A percentile compares a stretch with the other conserved stretches of the same genome.
Evolutionary conservation across 495 filamentous ascomycete genomes (phyloP).

Genomic region (Xylaria scruposa): DNA sequence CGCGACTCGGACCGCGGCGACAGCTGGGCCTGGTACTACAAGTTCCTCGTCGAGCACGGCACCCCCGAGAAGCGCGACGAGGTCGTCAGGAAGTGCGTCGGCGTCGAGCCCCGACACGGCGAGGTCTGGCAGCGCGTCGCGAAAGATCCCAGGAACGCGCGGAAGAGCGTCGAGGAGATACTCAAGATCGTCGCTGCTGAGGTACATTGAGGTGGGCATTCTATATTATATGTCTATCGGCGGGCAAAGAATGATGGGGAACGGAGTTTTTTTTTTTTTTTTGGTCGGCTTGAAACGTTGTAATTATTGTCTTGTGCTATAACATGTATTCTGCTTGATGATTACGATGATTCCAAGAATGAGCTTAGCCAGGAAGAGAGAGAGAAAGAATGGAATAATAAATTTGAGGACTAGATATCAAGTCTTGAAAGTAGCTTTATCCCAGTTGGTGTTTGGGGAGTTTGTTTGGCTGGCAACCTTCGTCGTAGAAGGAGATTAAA

Average conservation of each 20-base stretch:
- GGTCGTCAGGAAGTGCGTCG: conserved; percentile 74
- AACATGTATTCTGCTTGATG: conserved; percentile 13
- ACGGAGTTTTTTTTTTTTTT: no score
- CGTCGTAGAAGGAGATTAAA: not conserved
- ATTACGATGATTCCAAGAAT: conserved; percentile 15
- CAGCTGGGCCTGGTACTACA: conserved; percentile 98
- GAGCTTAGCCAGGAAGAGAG: not conserved
- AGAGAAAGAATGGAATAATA: not conserved
- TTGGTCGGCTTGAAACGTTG: no score
- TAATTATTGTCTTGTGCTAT: conserved; percentile 11
- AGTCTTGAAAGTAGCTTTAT: not conserved
- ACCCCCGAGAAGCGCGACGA: conserved; percentile 89
- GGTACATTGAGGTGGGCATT: conserved; percentile 40
- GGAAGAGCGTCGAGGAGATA: conserved; percentile 77
- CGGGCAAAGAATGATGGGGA: not conserved
- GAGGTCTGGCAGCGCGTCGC: conserved; percentile 88
- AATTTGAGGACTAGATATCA: not conserved
- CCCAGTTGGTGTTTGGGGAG: not conserved
- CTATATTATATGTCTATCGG: not conserved
- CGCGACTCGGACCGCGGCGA: conserved; percentile 87
- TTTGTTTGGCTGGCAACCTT: not conserved
- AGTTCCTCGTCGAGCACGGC: conserved; percentile 89
- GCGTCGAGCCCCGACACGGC: conserved; percentile 86
- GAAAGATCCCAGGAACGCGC: conserved; percentile 83
- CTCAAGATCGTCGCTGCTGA: conserved; percentile 73